These are phyloP conservation scores for Ustilago bromivora DNA, from an alignment of 1,284 basidiomycete species.

Conservation along the genomic window DNA sequence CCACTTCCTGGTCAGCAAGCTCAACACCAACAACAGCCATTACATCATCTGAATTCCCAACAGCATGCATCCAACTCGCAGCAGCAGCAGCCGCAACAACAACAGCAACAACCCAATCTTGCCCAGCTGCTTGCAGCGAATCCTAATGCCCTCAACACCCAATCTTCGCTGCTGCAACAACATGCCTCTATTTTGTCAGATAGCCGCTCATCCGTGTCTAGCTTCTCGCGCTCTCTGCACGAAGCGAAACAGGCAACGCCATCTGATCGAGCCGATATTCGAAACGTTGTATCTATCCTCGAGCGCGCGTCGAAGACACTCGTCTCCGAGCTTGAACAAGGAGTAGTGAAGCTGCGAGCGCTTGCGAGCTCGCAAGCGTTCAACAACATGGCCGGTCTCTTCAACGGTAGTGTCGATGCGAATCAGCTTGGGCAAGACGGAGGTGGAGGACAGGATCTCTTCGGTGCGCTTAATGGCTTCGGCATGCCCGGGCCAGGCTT, in stretches of 20 bases:
- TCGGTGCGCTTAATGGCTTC: conserved; percentile 24
- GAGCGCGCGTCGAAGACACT: conserved; percentile 38
- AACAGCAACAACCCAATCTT: conserved; percentile 24
- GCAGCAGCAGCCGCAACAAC: conserved; percentile 11
- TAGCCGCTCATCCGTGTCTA: conserved; percentile 32
- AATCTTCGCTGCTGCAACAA: conserved; percentile 32
- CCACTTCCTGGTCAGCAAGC: conserved; percentile 8
- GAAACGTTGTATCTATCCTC: conserved; percentile 32
- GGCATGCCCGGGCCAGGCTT: conserved; percentile 19
- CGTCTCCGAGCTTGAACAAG: conserved; percentile 36
- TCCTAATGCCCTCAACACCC: conserved; percentile 6
- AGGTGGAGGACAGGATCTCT: conserved; percentile 22
- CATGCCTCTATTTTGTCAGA: conserved; percentile 39
- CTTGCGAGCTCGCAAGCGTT: conserved; percentile 24
- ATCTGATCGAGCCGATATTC: conserved; percentile 36
- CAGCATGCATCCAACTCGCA: conserved; percentile 10
- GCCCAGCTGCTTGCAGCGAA: conserved; percentile 28
- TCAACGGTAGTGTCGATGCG: conserved; percentile 10
- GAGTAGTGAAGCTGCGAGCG: conserved; percentile 31
- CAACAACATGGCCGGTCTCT: conserved; percentile 21
- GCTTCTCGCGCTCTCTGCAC: conserved; percentile 29
- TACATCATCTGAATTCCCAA: conserved; percentile 17
- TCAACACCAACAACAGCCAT: conserved; percentile 14
- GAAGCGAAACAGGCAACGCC: conserved; percentile 41
- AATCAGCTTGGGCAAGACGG: conserved; percentile 13